A percentile compares a stretch with the other conserved stretches of the same genome.
phyloP scores from a whole-genome alignment of 208 protist genomes.

The Trichomonas tenax region DNA sequence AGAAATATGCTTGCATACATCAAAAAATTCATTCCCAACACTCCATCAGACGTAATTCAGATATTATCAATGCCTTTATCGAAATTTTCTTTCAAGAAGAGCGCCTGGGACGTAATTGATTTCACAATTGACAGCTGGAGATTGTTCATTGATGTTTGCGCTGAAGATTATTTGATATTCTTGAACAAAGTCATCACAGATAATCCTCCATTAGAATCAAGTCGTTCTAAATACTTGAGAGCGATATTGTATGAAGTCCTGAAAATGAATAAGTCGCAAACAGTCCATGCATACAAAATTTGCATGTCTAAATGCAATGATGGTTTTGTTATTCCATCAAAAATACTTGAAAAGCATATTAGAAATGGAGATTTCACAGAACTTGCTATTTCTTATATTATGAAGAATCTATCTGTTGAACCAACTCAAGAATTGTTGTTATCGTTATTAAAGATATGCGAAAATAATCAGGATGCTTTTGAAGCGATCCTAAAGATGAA shows the following conservation, averaged over 20 bases:
- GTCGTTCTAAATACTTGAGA: background rate
- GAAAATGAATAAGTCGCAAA: background rate
- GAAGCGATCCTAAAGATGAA: background rate
- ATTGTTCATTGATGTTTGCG: background rate
- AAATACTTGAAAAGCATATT: background rate
- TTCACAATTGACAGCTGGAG: background rate
- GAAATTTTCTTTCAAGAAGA: background rate
- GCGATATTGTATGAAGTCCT: background rate
- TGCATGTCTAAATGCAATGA: background rate
- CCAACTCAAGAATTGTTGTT: background rate
- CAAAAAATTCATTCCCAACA: background rate
- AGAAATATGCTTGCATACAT: background rate
- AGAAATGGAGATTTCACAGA: background rate
- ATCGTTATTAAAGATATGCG: background rate
- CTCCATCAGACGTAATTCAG: background rate
- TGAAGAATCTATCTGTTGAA: background rate
- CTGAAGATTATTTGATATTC: background rate
- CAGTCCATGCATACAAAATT: background rate
- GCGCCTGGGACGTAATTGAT: background rate
- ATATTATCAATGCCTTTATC: background rate
- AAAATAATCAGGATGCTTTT: background rate
- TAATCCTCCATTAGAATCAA: background rate
- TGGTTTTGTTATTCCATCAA: background rate
- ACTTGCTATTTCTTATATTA: background rate
- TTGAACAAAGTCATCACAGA: background rate